Evolutionary conservation across 2,329 filamentous ascomycete genomes (phyloP), one percentile per base, ranked within the genome.

Genomic region (Lomentospora prolificans): DNA sequence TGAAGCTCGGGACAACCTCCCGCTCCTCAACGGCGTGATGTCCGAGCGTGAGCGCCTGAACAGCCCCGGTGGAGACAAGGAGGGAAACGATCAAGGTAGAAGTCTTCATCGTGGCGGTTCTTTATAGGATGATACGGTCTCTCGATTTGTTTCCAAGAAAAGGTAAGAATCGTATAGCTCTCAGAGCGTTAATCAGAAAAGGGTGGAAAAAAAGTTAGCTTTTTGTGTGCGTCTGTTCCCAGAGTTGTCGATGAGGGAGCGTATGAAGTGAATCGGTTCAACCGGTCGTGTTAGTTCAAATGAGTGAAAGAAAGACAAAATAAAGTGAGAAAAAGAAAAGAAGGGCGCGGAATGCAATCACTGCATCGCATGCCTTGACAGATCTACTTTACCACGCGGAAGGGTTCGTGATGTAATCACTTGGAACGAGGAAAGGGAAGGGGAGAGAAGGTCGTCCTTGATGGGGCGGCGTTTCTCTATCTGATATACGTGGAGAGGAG

Each of bases 191-290:
- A 19, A 10, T 12, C 6, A 48, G 22, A 10, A 22, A 25, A 48
- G 12, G 39, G 8, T 44, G n/a, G 17, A n/a, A 10, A 48, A 48
- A 27, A 22, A 22, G 44, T 22, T n/a, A 28, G n/a, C 17, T 17
- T 9, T 28, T 33, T 4, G 24, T 5, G 30, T 24, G 22, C 17
- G 24, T 9, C 25, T 12, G 30, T 33, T 33, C 12, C 12, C 30
- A 33, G 6, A 33, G 2, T n/a, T 31, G 27, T 51, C 22, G 14
- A 10, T 19, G 19, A 51, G 25, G 27, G 30, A 51, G 50, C 25
- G 50, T 33, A 51, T 19, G 30, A 51, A 51, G 30, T 30, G 44
- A 48, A 48, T 25, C 44, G 44, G 30, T 33, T 51, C 27, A 51
- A 48, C 25, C 50, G 25, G 30, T 19, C 6, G 8, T 25, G 14